Evolutionary conservation across 306 rosid genomes (phyloP).

Genomic region (Gynostemma pentaphyllum): DNA sequence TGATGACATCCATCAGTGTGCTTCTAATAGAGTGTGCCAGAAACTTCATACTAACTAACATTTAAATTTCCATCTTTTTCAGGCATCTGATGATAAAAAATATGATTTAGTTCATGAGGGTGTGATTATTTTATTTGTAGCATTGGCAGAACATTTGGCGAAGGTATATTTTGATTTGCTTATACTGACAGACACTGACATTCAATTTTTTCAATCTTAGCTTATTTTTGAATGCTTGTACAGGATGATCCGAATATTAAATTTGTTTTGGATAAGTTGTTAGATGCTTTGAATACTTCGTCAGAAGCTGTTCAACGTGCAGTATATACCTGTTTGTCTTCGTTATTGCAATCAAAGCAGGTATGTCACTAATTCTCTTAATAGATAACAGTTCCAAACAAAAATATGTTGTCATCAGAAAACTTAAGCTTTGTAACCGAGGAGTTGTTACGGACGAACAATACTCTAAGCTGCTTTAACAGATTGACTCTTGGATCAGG

Average conservation of each 20-base stretch:
- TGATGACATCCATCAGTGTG: too few relatives aligned
- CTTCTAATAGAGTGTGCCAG: background rate
- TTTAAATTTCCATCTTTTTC: slow-evolving; percentile 9
- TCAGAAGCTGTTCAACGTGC: slow-evolving; percentile 99
- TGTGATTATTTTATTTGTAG: slow-evolving; percentile 95
- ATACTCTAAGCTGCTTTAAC: too few relatives aligned
- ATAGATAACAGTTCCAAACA: too few relatives aligned
- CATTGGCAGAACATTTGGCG: slow-evolving; percentile 84
- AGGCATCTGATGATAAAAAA: slow-evolving; percentile 86
- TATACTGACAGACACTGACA: background rate
- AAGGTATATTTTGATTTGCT: slow-evolving; percentile 34
- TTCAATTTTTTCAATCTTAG: background rate
- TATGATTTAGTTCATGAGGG: slow-evolving; percentile 98
- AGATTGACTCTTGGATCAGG: too few relatives aligned
- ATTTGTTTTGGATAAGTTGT: slow-evolving; percentile 79
- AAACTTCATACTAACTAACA: slow-evolving; percentile 6
- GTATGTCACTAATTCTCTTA: slow-evolving; percentile 23
- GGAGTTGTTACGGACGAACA: too few relatives aligned
- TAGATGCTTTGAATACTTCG: slow-evolving; percentile 91
- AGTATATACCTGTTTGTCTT: slow-evolving; percentile 80
- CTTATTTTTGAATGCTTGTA: slow-evolving; percentile 12
- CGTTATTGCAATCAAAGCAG: slow-evolving; percentile 86
- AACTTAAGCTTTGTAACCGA: too few relatives aligned
- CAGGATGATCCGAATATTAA: slow-evolving; percentile 95
- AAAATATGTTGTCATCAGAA: too few relatives aligned